Evolutionary conservation across 2,329 filamentous ascomycete species (phyloP).

Genomic region (Colletotrichum trifolii): DNA sequence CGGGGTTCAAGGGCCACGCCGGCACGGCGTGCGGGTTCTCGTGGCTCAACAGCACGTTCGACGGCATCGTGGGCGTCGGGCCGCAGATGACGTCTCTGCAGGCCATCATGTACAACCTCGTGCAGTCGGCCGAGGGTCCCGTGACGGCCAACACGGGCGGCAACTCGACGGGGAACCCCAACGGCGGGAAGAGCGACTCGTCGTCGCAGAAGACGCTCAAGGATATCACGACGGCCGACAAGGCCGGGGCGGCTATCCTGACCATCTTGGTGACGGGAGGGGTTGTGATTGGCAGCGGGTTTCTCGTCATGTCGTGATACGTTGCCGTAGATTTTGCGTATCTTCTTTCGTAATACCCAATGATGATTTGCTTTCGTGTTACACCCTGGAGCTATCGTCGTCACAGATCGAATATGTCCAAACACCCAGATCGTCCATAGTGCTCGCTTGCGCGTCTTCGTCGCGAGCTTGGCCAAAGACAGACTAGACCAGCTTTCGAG

Average conservation of each 20-base stretch:
- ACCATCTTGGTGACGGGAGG: slow-evolving; percentile 68
- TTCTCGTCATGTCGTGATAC: slow-evolving; percentile 7
- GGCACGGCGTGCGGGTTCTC: slow-evolving; percentile 69
- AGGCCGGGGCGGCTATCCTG: slow-evolving; percentile 73
- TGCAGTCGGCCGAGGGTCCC: slow-evolving; percentile 52
- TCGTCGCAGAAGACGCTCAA: not conserved
- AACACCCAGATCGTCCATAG: no score
- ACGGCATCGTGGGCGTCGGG: slow-evolving; percentile 63
- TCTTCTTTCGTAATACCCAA: not conserved
- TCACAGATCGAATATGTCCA: no score
- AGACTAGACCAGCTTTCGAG: no score
- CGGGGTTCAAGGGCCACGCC: slow-evolving; percentile 59
- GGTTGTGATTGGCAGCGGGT: slow-evolving; percentile 44
- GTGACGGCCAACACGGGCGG: slow-evolving; percentile 63
- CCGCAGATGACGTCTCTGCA: slow-evolving; percentile 66
- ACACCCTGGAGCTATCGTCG: no score
- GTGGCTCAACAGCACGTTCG: slow-evolving; percentile 64
- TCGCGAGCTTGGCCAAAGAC: no score
- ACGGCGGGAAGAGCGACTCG: slow-evolving; percentile 33
- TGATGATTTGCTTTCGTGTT: not conserved
- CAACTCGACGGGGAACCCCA: slow-evolving; percentile 56
- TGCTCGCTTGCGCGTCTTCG: no score
- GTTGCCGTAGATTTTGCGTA: not conserved
- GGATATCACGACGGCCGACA: slow-evolving; percentile 67
- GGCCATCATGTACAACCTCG: slow-evolving; percentile 61